phyloP scores from a whole-genome alignment of 2,329 filamentous ascomycete genomes.

The Colletotrichum godetiae region DNA sequence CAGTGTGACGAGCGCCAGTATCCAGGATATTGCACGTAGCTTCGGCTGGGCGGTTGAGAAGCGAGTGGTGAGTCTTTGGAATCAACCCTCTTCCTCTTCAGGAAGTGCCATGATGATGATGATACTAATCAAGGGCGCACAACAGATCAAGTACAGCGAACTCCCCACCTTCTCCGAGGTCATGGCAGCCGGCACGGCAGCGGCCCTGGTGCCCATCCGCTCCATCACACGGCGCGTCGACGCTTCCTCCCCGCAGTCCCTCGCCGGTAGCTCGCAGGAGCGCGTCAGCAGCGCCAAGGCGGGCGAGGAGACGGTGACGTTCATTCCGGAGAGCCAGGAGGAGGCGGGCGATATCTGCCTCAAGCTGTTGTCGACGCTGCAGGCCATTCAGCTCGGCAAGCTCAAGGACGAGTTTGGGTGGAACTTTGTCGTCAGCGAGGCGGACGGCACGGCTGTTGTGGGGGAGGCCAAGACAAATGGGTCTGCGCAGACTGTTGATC shows the following conservation, averaged over 20 bases:
- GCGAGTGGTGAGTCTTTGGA: constrained; percentile 64
- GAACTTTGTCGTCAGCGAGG: constrained; percentile 62
- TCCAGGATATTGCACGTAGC: constrained; percentile 78
- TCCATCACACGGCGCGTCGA: constrained; percentile 79
- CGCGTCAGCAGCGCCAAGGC: constrained; percentile 51
- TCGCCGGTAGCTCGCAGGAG: constrained; percentile 47
- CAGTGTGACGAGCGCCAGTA: constrained; percentile 84
- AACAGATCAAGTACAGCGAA: constrained; percentile 72
- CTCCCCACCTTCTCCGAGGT: constrained; percentile 74
- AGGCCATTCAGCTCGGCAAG: constrained; percentile 88
- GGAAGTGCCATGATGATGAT: not conserved
- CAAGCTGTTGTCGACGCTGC: constrained; percentile 79
- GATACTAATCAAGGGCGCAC: not conserved
- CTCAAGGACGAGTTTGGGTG: constrained; percentile 82
- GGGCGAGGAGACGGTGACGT: constrained; percentile 63
- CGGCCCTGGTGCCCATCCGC: constrained; percentile 89
- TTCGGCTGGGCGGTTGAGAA: constrained; percentile 89
- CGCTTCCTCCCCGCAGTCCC: constrained; percentile 52
- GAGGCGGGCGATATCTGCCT: constrained; percentile 80
- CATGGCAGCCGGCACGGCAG: constrained; percentile 91
- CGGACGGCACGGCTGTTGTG: constrained; percentile 55
- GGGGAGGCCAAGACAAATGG: constrained; percentile 39
- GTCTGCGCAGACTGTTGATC: constrained; percentile 43
- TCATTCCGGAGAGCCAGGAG: constrained; percentile 65
- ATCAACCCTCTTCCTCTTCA: not conserved